A percentile compares a stretch with the other conserved stretches of the same genome.
phyloP scores from a whole-genome alignment of 495 filamentous ascomycete species.

The Hypoxylon cercidicola region DNA sequence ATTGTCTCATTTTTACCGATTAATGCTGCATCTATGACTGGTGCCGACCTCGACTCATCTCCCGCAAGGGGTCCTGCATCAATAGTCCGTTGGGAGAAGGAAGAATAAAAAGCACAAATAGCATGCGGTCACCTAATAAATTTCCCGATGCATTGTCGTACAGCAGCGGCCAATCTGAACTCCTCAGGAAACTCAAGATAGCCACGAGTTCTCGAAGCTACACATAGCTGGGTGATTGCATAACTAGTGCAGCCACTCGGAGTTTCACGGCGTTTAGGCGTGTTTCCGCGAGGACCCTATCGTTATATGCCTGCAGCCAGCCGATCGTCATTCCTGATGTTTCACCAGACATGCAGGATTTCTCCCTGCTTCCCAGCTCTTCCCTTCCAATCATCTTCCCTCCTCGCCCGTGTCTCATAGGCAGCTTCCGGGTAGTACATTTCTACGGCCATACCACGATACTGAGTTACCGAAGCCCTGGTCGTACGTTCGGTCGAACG shows the following conservation, averaged over 20 bases:
- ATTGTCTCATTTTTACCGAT: neutral
- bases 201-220: neutral
- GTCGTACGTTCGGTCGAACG: too few species aligned
- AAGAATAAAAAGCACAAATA: neutral
- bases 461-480: too few species aligned
- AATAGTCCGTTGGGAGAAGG: constrained; percentile 20
- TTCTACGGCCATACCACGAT: too few species aligned
- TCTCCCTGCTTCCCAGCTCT: too few species aligned
- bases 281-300: neutral
- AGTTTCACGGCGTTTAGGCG: neutral
- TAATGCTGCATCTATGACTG: constrained; percentile 1
- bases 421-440: too few species aligned
- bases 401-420: too few species aligned
- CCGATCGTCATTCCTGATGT: constrained; percentile 12
- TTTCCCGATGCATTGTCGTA: neutral
- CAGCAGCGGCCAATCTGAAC: neutral
- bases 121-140: neutral
- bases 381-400: too few species aligned
- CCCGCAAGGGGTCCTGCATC: constrained; percentile 9
- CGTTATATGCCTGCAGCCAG: neutral
- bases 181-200: neutral
- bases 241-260: neutral
- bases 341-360: too few species aligned
- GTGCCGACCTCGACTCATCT: constrained; percentile 7
- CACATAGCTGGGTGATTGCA: constrained; percentile 6